Conservation (phyloP, 495 filamentous ascomycete genomes). For the Amorphotheca resinae region DNA sequence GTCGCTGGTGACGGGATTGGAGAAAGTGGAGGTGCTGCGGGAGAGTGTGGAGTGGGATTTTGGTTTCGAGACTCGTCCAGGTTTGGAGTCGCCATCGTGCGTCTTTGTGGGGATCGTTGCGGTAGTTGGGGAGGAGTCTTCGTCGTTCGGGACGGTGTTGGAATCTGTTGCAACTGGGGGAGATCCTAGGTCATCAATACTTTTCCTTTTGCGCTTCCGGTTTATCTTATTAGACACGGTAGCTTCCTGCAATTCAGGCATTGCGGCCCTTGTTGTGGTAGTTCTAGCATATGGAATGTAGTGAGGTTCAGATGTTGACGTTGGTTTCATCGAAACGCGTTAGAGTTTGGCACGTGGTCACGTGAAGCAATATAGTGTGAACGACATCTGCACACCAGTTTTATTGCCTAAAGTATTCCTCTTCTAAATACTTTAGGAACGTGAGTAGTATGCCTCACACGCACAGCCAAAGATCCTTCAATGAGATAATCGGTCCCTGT, state of each 20-base stretch:
- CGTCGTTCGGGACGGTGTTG: not conserved
- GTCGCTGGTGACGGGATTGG: slow-evolving; percentile 7
- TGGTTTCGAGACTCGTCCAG: slow-evolving; percentile 25
- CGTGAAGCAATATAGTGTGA: not conserved
- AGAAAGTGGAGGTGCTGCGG: slow-evolving; percentile 7
- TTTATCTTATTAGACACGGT: slow-evolving; percentile 41
- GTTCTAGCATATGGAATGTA: too few relatives aligned
- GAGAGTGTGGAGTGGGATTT: slow-evolving; percentile 10
- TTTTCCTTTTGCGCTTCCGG: slow-evolving; percentile 42
- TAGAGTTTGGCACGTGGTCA: not conserved
- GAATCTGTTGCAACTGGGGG: not conserved
- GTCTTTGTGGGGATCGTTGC: slow-evolving; percentile 37
- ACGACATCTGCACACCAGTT: too few relatives aligned
- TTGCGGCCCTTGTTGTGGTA: too few relatives aligned
- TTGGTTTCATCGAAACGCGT: not conserved
- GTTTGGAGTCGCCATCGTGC: slow-evolving; percentile 39
- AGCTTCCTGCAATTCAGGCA: slow-evolving; percentile 43
- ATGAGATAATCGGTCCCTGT: slow-evolving; percentile 7
- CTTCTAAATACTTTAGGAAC: not conserved
- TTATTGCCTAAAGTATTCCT: not conserved
- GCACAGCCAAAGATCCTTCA: not conserved
- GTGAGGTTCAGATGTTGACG: not conserved
- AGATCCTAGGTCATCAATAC: slow-evolving; percentile 17
- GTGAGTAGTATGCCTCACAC: not conserved
- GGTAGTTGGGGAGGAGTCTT: not conserved